Percentiles rank a stretch among this genome's conserved stretches.
phyloP scores from a whole-genome alignment of 108 stramenopile genomes.

The Asterionellopsis glacialis region DNA sequence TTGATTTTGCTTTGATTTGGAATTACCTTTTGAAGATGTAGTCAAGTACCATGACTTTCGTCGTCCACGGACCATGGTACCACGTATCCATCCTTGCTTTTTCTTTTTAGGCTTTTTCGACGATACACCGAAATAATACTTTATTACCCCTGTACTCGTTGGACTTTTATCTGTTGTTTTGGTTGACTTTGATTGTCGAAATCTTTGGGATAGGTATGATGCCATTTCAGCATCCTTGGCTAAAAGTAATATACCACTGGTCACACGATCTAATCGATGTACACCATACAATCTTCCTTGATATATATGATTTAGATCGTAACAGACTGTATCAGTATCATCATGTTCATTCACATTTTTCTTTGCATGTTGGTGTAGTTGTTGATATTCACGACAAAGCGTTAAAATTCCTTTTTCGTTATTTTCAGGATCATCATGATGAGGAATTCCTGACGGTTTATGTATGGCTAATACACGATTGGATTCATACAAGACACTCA shows the following conservation, averaged over 20 bases:
- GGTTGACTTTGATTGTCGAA: conserved; percentile 21
- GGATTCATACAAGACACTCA: conserved; percentile 53
- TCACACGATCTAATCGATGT: conserved; percentile 74
- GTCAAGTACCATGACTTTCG: conserved; percentile 65
- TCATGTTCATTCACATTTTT: no score
- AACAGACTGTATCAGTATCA: no score
- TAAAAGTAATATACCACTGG: conserved; percentile 72
- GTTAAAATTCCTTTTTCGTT: conserved; percentile 40
- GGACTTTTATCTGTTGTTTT: conserved; percentile 19
- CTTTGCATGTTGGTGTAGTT: not conserved
- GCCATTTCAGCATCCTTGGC: conserved; percentile 62
- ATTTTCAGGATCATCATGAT: conserved; percentile 49
- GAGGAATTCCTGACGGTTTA: conserved; percentile 63
- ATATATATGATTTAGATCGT: no score
- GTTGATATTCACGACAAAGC: conserved; percentile 18
- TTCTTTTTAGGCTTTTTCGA: conserved; percentile 53
- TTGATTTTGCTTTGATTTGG: conserved; percentile 11
- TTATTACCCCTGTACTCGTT: conserved; percentile 9
- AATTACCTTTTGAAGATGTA: no score
- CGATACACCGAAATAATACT: conserved; percentile 69
- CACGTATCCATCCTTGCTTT: conserved; percentile 79
- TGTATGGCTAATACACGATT: conserved; percentile 49
- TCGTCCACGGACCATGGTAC: conserved; percentile 58
- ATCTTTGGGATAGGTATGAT: conserved; percentile 28
- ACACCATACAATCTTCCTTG: conserved; percentile 65